Base-by-base conservation (phyloP, 768 basidiomycete genomes). In the Podaxis sp. region DNA sequence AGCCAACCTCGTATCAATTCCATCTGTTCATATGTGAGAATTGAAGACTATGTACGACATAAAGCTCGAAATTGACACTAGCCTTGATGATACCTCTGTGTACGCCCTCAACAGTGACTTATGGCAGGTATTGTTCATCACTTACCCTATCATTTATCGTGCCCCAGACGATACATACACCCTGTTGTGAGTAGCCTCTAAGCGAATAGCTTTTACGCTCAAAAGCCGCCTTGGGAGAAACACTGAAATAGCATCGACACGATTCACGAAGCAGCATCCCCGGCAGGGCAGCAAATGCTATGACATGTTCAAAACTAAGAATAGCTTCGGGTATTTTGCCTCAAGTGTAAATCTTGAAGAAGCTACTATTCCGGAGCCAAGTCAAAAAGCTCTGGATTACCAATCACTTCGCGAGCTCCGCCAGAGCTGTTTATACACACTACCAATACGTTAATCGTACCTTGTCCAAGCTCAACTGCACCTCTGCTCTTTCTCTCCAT, bases 131-230 rank as follows among this genome's bases (percentile, higher is more conserved):
- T 64, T 58, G 16, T 50, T 47, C 21, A 69, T 60, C 36, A 67
- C 69, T 55, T 57, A 56, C 3, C 67, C 57, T 40, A 70, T 68
- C 36, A 70, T 68, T 57, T 70, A 64, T 38, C 59, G 18, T 54
- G 68, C 66, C 53, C 71, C 63, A 4, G 67, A 61, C 35, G 68
- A 67, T 32, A 68, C 69, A 48, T 72, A 67, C 35, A 70, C 67
- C 2, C 42, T 51, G 35, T 62, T 62, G 28, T 46, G 65, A n/a
- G 64, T 68, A 16, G 63, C 53, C 50, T 72, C 70, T 61, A 68
- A 70, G 35, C 66, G 65, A 18, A 67, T 70, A 32, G 69, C 70
- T 61, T 61, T 70, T 67, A n/a, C 68, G 65, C 32, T 67, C 67
- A 53, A 64, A 67, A 37, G 67, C 69, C 52, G 68, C 68, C 62